Base-by-base conservation (phyloP, 2,329 filamentous ascomycete species). In the Fusarium newnesense region DNA sequence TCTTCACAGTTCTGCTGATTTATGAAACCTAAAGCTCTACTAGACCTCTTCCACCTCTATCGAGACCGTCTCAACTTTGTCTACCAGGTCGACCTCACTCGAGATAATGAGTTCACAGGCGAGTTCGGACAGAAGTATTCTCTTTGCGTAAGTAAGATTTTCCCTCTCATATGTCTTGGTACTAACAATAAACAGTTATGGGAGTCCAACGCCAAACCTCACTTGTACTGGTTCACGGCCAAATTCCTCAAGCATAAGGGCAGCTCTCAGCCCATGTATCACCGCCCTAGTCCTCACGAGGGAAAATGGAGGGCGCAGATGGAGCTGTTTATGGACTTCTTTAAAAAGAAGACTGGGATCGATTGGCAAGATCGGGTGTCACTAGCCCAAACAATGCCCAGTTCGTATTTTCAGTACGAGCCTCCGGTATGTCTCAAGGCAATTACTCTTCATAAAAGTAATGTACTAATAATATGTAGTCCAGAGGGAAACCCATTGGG, bases 21-120 rank as follows among this genome's bases (percentile, higher is more conserved):
- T 18, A 6, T 52, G 11, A 37, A n/a, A 37, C 26, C 52, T 60
- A 44, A 73, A 40, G 4, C 18, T 37, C 16, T 13, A 28, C 8
- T 64, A 92, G 90, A 85, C 39, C 83, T 89, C n/a, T 89, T 91
- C 76, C 90, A 90, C 67, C 80, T 93, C 68, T 94, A 92, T 80
- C 82, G 81, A 24, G 93, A 96, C 78, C 62, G 76, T 7, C 87
- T 87, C 0, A 87, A 86, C 53, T 93, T 94, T 78, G 80, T 84
- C 8, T 94, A 94, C 81, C 85, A 91, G 60, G 82, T 93, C 64
- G 85, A 85, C 0, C 82, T 96, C 19, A 86, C 86, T 6, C 88
- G 92, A 77, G 78, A 88, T 81, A 80, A 85, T 78, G 43, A 80
- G 69, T 78, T 80, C 19, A 73, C 75, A 9, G 83, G 84, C 16